Evolutionary conservation across 2,329 filamentous ascomycete species (phyloP), one percentile per base, ranked within the genome.

Genomic region (Cladophialophora carrionii): DNA sequence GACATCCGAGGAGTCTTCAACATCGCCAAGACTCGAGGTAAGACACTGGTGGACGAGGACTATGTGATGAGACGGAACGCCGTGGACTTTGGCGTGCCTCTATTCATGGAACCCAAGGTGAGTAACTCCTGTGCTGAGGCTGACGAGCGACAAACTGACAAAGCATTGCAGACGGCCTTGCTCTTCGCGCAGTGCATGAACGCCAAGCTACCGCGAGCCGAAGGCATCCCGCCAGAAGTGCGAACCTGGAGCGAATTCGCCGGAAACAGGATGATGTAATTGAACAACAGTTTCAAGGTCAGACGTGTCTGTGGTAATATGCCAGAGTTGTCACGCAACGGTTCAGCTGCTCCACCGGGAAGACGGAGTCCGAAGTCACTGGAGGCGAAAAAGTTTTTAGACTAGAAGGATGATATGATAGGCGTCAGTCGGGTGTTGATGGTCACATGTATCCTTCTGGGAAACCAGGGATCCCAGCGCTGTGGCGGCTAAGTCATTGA

Each of bases 61-160:
- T 99, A 99, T 74, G 92, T 99, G 63, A 98, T 98, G 94, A 88
- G 95, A 74, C 88, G 95, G 77, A 99, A 99, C 76, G 95, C 95
- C 31, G 95, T 99, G 63, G 95, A 99, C 81, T 99, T 99, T 78
- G 94, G 94, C 72, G 92, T 98, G 34, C 95, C 95, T 56, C 84
- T 99, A 63, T 98, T 99, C 55, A 70, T 70, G 68, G 68, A 70
- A 46, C 63, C 60, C 22, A 70, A 70, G 66, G 68, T 70, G 58
- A 48, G 62, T 65, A 31, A n/a, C 29, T 32, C 55, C 12, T 37
- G 49, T 26, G 9, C 26, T n/a, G 14, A 31, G 29, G 43, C 10
- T 63, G 58, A 43, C 49, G 24, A 24, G 51, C 41, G 29, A 54
- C 26, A 6, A 29, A 70, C 77, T 80, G 73, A 81, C 69, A 10